Conservation (phyloP, 202 grass and related monocot genomes). For the Dendrocalamus latiflorus region DNA sequence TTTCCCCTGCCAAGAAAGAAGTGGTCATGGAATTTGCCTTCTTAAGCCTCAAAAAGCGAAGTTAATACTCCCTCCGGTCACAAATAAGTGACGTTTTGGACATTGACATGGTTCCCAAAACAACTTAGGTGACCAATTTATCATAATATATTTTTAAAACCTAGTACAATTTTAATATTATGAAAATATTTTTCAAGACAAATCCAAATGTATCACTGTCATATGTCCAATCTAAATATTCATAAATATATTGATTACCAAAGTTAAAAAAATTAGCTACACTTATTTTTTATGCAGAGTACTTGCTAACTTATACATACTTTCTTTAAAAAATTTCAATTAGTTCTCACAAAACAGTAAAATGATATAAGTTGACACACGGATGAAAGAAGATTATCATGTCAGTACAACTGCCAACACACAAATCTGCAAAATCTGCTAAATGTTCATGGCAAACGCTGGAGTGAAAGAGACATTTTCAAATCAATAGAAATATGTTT, state of each 20-base stretch:
- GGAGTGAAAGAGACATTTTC: slow-evolving; percentile 4
- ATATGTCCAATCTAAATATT: not conserved
- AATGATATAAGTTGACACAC: not conserved
- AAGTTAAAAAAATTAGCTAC: not conserved
- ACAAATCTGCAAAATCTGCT: not conserved
- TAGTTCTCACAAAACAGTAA: not conserved
- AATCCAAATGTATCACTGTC: not conserved
- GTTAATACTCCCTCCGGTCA: not conserved
- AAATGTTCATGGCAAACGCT: not conserved
- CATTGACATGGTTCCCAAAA: not conserved
- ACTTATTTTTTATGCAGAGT: not conserved
- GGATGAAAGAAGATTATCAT: not conserved
- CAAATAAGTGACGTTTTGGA: not conserved
- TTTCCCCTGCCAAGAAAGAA: not conserved
- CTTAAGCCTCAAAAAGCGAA: not conserved
- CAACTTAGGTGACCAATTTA: not conserved
- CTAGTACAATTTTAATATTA: not conserved
- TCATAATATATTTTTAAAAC: not conserved
- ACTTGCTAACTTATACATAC: not conserved
- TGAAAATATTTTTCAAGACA: not conserved
- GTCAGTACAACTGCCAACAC: not conserved
- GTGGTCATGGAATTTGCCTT: not conserved
- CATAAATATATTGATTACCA: not conserved
- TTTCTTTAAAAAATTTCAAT: not conserved
- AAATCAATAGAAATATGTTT: slow-evolving; percentile 1